phyloP scores from a whole-genome alignment of 2,329 filamentous ascomycete species.

The Neurospora sp. region DNA sequence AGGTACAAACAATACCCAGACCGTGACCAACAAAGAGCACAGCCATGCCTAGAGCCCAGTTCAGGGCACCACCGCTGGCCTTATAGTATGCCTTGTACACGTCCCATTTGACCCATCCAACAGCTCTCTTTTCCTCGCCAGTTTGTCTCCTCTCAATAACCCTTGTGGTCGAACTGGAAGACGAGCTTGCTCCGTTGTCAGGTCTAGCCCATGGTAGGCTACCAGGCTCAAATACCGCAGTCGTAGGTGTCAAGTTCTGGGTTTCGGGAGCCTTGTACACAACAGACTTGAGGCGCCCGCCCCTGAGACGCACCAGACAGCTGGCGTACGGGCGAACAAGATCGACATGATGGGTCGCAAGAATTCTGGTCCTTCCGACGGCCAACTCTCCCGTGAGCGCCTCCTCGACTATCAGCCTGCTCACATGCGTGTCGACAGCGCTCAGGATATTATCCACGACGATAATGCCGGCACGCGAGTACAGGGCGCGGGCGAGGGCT shows the following conservation, averaged over 20 bases:
- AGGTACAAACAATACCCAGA: conserved; percentile 20
- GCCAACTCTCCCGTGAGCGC: conserved; percentile 43
- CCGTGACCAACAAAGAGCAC: conserved; percentile 18
- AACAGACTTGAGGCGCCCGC: conserved; percentile 18
- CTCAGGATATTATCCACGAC: conserved; percentile 41
- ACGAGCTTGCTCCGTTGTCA: not conserved
- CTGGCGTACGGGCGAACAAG: conserved; percentile 19
- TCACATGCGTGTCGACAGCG: conserved; percentile 35
- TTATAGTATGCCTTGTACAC: conserved; percentile 26
- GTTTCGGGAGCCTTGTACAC: conserved; percentile 11
- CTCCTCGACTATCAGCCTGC: conserved; percentile 38
- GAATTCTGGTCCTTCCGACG: conserved; percentile 47
- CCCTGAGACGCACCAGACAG: conserved; percentile 22
- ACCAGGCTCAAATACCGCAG: not conserved
- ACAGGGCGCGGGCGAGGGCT: conserved; percentile 35
- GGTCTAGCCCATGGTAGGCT: not conserved
- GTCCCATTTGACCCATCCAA: conserved; percentile 24
- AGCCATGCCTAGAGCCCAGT: conserved; percentile 20
- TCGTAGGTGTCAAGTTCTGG: not conserved
- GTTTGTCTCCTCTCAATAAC: not conserved
- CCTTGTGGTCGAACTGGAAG: conserved; percentile 4
- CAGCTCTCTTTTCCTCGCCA: conserved; percentile 22
- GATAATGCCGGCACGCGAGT: conserved; percentile 33
- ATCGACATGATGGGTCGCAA: conserved; percentile 43
- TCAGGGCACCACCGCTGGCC: conserved; percentile 19